Evolutionary conservation across 2,329 filamentous ascomycete genomes (phyloP).

Genomic region (Pseudopithomyces chartarum): DNA sequence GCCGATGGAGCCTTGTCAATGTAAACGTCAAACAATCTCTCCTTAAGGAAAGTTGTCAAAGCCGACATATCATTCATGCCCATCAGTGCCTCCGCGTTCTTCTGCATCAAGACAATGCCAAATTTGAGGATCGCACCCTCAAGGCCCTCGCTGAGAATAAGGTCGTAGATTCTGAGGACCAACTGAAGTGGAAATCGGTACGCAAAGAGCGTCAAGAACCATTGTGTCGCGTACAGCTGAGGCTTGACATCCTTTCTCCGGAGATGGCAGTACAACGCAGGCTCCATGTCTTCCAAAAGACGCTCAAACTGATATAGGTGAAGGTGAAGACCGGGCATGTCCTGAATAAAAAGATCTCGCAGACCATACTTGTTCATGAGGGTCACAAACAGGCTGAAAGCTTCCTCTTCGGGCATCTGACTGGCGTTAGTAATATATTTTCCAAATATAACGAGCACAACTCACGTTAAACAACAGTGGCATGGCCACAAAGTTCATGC

Average conservation of each 20-base stretch:
- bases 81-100: slow-evolving; percentile 79
- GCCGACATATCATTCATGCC: slow-evolving; percentile 89
- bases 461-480: slow-evolving; percentile 89
- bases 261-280: slow-evolving; percentile 92
- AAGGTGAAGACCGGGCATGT: slow-evolving; percentile 95
- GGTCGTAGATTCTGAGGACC: slow-evolving; percentile 93
- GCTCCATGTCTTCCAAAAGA: slow-evolving; percentile 89
- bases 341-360: slow-evolving; percentile 88
- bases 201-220: slow-evolving; percentile 98
- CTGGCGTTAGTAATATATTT: slow-evolving; percentile 70
- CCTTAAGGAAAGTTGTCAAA: slow-evolving; percentile 88
- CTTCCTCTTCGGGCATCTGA: slow-evolving; percentile 94
- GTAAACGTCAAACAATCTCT: slow-evolving; percentile 93
- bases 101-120: slow-evolving; percentile 93
- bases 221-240: slow-evolving; percentile 95
- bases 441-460: neutral
- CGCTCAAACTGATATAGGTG: slow-evolving; percentile 95
- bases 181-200: slow-evolving; percentile 97
- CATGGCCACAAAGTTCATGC: slow-evolving; percentile 99
- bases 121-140: slow-evolving; percentile 90
- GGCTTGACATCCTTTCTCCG: slow-evolving; percentile 85
- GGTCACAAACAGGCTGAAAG: slow-evolving; percentile 89
- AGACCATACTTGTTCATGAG: slow-evolving; percentile 97
- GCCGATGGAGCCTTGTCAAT: slow-evolving; percentile 92
- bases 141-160: slow-evolving; percentile 91